phyloP scores from a whole-genome alignment of 352 stramenopile genomes.

The Phytopythium sindhum region DNA sequence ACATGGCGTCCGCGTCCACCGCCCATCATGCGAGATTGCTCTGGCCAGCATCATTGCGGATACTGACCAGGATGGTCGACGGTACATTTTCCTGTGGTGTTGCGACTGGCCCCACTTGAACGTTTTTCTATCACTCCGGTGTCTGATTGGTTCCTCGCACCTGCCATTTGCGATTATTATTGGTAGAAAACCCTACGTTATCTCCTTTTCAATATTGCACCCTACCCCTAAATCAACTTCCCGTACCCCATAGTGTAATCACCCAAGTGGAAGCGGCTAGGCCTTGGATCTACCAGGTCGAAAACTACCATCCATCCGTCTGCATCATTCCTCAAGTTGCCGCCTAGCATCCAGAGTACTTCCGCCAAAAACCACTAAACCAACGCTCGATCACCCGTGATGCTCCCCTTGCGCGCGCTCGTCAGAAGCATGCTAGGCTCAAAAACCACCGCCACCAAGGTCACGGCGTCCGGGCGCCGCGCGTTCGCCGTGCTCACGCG shows the following conservation, averaged over 20 bases:
- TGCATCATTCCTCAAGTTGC: background rate
- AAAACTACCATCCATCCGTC: background rate
- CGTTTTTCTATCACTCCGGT: background rate
- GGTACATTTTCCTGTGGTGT: background rate
- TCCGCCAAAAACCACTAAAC: background rate
- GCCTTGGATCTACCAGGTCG: background rate
- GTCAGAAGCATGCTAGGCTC: background rate
- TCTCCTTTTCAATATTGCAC: background rate
- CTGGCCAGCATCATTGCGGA: background rate
- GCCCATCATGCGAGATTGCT: background rate
- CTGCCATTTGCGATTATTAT: background rate
- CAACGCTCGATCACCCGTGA: background rate
- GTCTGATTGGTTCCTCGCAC: conserved; percentile 1
- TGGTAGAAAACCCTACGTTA: background rate
- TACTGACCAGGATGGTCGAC: background rate
- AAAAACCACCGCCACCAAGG: background rate
- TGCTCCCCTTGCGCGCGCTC: background rate
- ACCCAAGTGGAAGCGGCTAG: background rate
- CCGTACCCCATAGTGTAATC: background rate
- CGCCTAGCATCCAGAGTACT: background rate
- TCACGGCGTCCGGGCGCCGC: background rate
- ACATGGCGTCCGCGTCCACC: background rate
- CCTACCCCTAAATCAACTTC: background rate
- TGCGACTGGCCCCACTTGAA: background rate
- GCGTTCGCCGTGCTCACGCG: conserved; percentile 46